These are phyloP conservation scores for Ogataea degrootiae DNA, from an alignment of 805 yeast species.

Conservation along the genomic window DNA sequence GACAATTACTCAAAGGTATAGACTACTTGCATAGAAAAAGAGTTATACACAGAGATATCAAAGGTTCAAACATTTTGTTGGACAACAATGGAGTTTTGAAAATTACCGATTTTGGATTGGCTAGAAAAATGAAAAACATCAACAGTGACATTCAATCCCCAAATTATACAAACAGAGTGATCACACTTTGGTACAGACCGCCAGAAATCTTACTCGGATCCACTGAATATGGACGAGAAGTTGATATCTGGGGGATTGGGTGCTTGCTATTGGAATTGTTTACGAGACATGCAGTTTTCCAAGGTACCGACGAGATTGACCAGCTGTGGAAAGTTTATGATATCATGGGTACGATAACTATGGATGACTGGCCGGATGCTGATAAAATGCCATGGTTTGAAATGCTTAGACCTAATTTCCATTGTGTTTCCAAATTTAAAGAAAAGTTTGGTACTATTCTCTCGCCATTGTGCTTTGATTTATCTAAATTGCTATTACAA, in stretches of 20 bases:
- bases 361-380: conserved; percentile 72
- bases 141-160: conserved; percentile 48
- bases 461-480: conserved; percentile 53
- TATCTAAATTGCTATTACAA: conserved; percentile 58
- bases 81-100: conserved; percentile 59
- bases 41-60: conserved; percentile 76
- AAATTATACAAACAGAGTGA: conserved; percentile 91
- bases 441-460: conserved; percentile 36
- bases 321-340: conserved; percentile 75
- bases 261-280: conserved; percentile 83
- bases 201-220: conserved; percentile 91
- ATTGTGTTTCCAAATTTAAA: conserved; percentile 35
- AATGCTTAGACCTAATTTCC: conserved; percentile 58
- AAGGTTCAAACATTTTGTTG: conserved; percentile 72
- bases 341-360: conserved; percentile 82
- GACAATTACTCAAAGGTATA: conserved; percentile 64
- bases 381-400: conserved; percentile 89
- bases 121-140: conserved; percentile 62
- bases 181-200: conserved; percentile 96
- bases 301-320: conserved; percentile 83
- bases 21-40: conserved; percentile 62
- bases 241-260: conserved; percentile 97
- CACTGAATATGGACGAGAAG: conserved; percentile 83
- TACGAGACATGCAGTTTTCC: conserved; percentile 70
- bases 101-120: conserved; percentile 81